phyloP scores from a whole-genome alignment of 495 filamentous ascomycete genomes.

The Penicillium pulvis region DNA sequence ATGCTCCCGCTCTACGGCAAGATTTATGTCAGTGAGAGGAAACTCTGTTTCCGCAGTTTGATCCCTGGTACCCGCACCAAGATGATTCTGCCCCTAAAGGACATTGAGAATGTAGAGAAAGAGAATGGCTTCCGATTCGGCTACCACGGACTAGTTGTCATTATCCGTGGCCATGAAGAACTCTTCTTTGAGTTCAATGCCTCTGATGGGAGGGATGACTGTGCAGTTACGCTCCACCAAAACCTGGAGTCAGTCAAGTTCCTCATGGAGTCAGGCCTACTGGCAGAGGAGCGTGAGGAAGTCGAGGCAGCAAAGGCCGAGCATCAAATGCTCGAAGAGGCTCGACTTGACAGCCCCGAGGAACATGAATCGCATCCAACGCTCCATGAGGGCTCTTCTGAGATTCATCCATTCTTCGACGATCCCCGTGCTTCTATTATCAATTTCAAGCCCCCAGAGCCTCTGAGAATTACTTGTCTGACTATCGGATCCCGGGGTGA shows the following conservation, averaged over 20 bases:
- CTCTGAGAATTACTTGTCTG: constrained; percentile 86
- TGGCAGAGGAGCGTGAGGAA: constrained; percentile 67
- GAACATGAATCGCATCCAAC: constrained; percentile 55
- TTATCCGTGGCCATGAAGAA: constrained; percentile 93
- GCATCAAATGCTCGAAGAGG: constrained; percentile 78
- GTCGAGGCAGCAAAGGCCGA: constrained; percentile 81
- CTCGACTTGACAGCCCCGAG: constrained; percentile 62
- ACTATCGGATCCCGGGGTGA: constrained; percentile 96
- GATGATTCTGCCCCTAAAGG: constrained; percentile 85
- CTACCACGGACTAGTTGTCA: constrained; percentile 87
- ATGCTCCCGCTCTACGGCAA: constrained; percentile 95
- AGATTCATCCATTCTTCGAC: constrained; percentile 77
- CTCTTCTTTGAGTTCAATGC: constrained; percentile 92
- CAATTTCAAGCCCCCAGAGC: constrained; percentile 86
- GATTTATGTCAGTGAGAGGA: constrained; percentile 88
- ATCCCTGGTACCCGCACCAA: constrained; percentile 90
- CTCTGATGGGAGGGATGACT: constrained; percentile 81
- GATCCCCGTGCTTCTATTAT: constrained; percentile 89
- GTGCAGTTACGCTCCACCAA: constrained; percentile 75
- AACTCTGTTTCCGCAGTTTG: constrained; percentile 92
- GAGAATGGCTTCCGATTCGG: constrained; percentile 94
- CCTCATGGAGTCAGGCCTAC: constrained; percentile 68
- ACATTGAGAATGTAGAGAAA: constrained; percentile 92
- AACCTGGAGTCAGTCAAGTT: constrained; percentile 72
- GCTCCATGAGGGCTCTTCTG: constrained; percentile 45